Evolutionary conservation across 371 early-diverging fungal genomes (phyloP).

Genomic region (Mucor irregularis): DNA sequence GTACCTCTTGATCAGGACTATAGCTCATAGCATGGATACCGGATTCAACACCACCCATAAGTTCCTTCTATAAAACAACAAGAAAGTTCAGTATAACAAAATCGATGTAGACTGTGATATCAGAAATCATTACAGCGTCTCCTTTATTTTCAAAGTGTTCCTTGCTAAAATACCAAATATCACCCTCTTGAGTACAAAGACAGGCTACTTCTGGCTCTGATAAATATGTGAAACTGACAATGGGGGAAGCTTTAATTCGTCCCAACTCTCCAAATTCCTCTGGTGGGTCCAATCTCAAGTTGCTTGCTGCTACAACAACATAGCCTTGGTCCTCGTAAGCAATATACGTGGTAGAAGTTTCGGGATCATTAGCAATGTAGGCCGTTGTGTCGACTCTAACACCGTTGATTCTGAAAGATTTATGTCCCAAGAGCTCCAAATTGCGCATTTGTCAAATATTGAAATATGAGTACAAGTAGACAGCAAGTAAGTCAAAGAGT

Average conservation of each 20-base stretch:
- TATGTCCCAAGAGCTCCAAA: constrained; percentile 41
- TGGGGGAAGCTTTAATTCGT: constrained; percentile 14
- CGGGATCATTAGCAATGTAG: constrained; percentile 53
- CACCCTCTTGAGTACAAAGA: constrained; percentile 65
- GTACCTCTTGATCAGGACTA: constrained; percentile 93
- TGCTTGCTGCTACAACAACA: constrained; percentile 29
- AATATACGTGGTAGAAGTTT: constrained; percentile 48
- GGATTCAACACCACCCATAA: constrained; percentile 78
- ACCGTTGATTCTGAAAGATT: constrained; percentile 27
- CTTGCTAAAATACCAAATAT: constrained; percentile 66
- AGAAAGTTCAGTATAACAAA: background rate
- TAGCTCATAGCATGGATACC: constrained; percentile 82
- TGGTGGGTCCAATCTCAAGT: constrained; percentile 27
- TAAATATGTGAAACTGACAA: constrained; percentile 61
- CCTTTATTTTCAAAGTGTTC: constrained; percentile 53
- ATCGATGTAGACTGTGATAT: background rate
- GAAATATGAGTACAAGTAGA: no score
- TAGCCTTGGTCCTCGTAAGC: constrained; percentile 45
- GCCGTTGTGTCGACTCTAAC: constrained; percentile 29
- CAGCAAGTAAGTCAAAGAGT: no score
- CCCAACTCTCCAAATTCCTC: constrained; percentile 30
- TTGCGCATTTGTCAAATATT: no score
- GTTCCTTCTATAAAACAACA: constrained; percentile 44
- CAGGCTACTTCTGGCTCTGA: constrained; percentile 69
- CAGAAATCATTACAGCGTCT: constrained; percentile 34